Evolutionary conservation across 1,139 yeast genomes (phyloP).

Genomic region (Diutina neorugosa): DNA sequence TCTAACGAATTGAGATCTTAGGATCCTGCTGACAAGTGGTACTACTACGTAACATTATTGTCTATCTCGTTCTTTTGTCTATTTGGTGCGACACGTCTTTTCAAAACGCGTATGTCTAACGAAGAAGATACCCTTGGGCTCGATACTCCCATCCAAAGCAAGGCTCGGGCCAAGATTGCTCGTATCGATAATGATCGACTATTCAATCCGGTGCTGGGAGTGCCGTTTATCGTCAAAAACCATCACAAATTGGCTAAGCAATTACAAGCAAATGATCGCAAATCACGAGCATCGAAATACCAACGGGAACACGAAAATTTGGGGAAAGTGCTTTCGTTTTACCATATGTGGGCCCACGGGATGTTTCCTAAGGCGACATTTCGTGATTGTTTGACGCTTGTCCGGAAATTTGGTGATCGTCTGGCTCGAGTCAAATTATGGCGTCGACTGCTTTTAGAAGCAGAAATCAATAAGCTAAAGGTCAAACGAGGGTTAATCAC

Average conservation of each 20-base stretch:
- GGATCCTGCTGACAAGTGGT: no score
- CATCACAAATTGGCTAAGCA: conserved; percentile 20
- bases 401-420: conserved; percentile 17
- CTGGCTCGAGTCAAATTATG: conserved; percentile 23
- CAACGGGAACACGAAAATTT: conserved; percentile 32
- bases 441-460: conserved; percentile 24
- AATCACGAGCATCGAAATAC: conserved; percentile 15
- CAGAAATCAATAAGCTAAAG: conserved; percentile 22
- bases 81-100: not conserved
- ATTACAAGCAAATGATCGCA: conserved; percentile 19
- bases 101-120: not conserved
- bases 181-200: conserved; percentile 40
- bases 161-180: conserved; percentile 19
- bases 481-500: conserved; percentile 21
- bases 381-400: conserved; percentile 38
- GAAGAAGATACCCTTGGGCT: conserved; percentile 14
- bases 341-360: conserved; percentile 80
- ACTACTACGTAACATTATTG: no score
- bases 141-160: conserved; percentile 26
- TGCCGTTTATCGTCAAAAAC: conserved; percentile 33
- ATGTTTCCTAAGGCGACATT: conserved; percentile 71
- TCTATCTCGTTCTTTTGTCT: not conserved
- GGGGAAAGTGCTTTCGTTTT: conserved; percentile 42
- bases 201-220: conserved; percentile 31
- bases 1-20: no score